phyloP scores from a whole-genome alignment of 306 rosid genomes.

The Abrus pulchellus region DNA sequence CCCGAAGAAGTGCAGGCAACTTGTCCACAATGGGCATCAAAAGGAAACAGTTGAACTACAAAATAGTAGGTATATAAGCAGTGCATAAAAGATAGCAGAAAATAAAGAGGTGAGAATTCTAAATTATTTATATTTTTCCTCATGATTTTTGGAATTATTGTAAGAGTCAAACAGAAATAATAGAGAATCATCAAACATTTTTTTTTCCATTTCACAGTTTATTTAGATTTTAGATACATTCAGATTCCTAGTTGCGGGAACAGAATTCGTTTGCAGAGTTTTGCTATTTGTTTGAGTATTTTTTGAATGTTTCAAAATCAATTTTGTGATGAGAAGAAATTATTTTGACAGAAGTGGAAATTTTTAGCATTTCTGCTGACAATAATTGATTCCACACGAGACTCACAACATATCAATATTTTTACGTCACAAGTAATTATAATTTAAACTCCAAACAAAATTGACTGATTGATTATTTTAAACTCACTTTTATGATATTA shows the following conservation, averaged over 20 bases:
- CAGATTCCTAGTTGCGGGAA: not conserved
- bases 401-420: not conserved
- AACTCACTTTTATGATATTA: not conserved
- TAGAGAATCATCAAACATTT: not conserved
- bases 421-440: not conserved
- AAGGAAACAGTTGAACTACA: conserved; percentile 98
- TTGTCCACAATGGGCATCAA: conserved; percentile 98
- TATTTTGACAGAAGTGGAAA: not conserved
- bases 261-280: not conserved
- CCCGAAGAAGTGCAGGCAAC: conserved; percentile 91
- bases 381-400: not conserved
- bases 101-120: conserved; percentile 12
- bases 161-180: conserved; percentile 18
- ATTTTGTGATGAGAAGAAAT: not conserved
- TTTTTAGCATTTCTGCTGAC: not conserved
- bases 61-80: conserved; percentile 44
- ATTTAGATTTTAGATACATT: not conserved
- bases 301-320: not conserved
- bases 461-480: not conserved
- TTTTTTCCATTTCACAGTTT: not conserved
- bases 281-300: not conserved
- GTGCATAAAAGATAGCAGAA: conserved; percentile 26
- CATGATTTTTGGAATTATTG: not conserved
- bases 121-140: conserved; percentile 5
- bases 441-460: not conserved